These are phyloP conservation scores for Hymenoscyphus albidus DNA, from an alignment of 2,329 filamentous ascomycete species.

Conservation along the genomic window DNA sequence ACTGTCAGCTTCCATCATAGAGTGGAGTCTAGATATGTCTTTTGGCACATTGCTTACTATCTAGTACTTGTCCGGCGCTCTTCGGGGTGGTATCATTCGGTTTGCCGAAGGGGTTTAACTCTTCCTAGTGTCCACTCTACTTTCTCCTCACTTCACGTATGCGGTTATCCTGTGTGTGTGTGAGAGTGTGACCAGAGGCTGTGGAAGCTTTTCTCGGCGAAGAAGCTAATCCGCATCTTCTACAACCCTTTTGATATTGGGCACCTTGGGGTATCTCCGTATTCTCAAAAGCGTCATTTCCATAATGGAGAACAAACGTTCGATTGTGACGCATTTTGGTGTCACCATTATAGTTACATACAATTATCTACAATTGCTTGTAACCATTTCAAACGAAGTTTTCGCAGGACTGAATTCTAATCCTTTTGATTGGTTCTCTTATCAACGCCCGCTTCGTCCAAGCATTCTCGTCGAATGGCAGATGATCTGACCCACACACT, in stretches of 20 bases:
- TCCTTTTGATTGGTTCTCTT: constrained; percentile 17
- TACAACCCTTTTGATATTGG: neutral
- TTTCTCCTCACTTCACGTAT: neutral
- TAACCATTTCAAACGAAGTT: constrained; percentile 14
- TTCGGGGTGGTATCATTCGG: neutral
- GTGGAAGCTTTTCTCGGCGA: constrained; percentile 6
- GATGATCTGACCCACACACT: constrained; percentile 22
- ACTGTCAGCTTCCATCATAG: neutral
- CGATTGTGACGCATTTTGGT: constrained; percentile 10
- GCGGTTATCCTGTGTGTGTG: neutral
- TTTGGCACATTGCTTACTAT: neutral
- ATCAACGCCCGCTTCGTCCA: constrained; percentile 16
- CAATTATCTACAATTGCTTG: neutral
- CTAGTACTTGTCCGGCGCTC: neutral
- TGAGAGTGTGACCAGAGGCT: neutral
- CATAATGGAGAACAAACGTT: constrained; percentile 1
- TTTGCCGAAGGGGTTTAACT: neutral
- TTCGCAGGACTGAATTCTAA: constrained; percentile 10
- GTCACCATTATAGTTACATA: constrained; percentile 10
- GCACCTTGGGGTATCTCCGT: constrained; percentile 9
- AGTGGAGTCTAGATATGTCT: constrained; percentile 1
- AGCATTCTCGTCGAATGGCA: constrained; percentile 20
- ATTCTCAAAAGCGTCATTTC: constrained; percentile 1
- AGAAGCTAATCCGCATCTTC: neutral
- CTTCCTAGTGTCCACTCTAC: neutral